A percentile compares a stretch with the other conserved stretches of the same genome.
Evolutionary conservation across 768 basidiomycete genomes (phyloP).

Genomic region (Xanthoconium purpureum): DNA sequence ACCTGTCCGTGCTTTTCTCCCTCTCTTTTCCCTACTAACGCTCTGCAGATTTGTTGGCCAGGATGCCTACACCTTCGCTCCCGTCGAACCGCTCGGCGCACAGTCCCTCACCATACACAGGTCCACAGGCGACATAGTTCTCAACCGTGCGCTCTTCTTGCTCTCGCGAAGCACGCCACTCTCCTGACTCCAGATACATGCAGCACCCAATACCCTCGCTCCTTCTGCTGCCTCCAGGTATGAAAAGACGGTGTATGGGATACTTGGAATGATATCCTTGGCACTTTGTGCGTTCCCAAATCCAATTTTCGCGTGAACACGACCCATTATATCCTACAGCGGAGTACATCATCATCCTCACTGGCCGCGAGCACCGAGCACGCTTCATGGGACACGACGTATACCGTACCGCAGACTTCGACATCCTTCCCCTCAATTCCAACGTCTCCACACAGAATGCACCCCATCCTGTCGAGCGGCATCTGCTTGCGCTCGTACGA

Average conservation of each 20-base stretch:
- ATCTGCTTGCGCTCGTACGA: constrained; percentile 81
- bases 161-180: background rate
- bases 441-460: constrained; percentile 63
- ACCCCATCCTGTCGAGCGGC: constrained; percentile 83
- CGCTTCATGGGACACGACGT: constrained; percentile 82
- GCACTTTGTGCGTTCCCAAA: constrained; percentile 57
- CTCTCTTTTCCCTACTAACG: background rate
- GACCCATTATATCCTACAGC: constrained; percentile 46
- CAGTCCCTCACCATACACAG: constrained; percentile 71
- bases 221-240: constrained; percentile 57
- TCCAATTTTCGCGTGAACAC: background rate
- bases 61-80: constrained; percentile 78
- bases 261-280: constrained; percentile 73
- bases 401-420: constrained; percentile 87
- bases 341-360: constrained; percentile 90
- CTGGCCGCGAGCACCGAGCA: constrained; percentile 73
- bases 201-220: constrained; percentile 54
- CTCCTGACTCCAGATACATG: background rate
- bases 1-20: constrained; percentile 46
- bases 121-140: constrained; percentile 68
- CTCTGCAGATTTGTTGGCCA: constrained; percentile 60
- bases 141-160: constrained; percentile 53
- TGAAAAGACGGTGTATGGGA: constrained; percentile 68
- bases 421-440: constrained; percentile 82
- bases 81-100: constrained; percentile 55